These are phyloP conservation scores for Ilyonectria destructans DNA, from an alignment of 2,329 filamentous ascomycete species.

Conservation along the genomic window DNA sequence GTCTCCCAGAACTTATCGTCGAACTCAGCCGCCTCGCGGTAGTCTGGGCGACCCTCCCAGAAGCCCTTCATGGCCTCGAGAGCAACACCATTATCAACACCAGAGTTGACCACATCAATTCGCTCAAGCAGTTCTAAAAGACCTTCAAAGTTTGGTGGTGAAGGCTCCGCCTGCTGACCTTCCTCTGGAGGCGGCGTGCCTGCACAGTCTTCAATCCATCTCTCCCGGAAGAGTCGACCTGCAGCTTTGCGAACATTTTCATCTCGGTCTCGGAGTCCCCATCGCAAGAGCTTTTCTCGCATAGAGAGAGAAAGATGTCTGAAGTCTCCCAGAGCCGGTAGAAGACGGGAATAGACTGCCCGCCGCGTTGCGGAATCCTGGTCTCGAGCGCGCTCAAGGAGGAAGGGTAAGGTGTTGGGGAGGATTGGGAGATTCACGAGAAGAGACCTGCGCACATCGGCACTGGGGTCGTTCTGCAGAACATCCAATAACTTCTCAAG, in stretches of 20 bases:
- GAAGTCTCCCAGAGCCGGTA: slow-evolving; percentile 94
- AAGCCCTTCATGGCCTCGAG: slow-evolving; percentile 96
- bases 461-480: slow-evolving; percentile 93
- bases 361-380: slow-evolving; percentile 87
- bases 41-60: slow-evolving; percentile 93
- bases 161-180: slow-evolving; percentile 69
- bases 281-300: slow-evolving; percentile 94
- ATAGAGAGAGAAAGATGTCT: slow-evolving; percentile 93
- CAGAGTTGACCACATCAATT: slow-evolving; percentile 93
- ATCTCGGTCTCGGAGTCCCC: slow-evolving; percentile 94
- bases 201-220: slow-evolving; percentile 98
- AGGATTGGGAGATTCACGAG: slow-evolving; percentile 92
- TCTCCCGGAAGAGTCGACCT: slow-evolving; percentile 89
- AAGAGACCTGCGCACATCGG: slow-evolving; percentile 91
- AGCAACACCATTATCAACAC: slow-evolving; percentile 90
- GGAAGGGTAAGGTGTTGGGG: slow-evolving; percentile 85
- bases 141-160: slow-evolving; percentile 83
- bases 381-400: slow-evolving; percentile 93
- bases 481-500: slow-evolving; percentile 89
- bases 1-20: slow-evolving; percentile 86
- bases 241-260: slow-evolving; percentile 95
- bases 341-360: slow-evolving; percentile 87
- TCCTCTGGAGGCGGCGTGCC: slow-evolving; percentile 74
- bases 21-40: slow-evolving; percentile 80
- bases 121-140: slow-evolving; percentile 92